A percentile compares a stretch with the other conserved stretches of the same genome.
phyloP scores from a whole-genome alignment of 164 flowering plant species.

The Annona squamosa region DNA sequence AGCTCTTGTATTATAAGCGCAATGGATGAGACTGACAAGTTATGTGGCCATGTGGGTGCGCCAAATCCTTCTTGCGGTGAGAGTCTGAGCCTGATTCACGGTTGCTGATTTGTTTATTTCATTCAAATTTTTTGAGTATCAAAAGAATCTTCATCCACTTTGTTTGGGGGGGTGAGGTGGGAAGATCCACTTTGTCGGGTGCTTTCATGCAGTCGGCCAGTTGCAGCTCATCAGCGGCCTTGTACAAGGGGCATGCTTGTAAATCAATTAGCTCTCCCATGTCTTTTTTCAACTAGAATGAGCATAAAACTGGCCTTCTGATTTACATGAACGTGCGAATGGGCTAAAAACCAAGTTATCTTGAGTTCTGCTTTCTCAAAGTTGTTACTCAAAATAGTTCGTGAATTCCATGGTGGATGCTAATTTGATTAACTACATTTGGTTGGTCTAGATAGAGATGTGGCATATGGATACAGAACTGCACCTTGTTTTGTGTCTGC shows the following conservation, averaged over 20 bases:
- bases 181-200: too few relatives aligned
- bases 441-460: background rate
- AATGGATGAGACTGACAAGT: constrained; percentile 57
- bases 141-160: too few relatives aligned
- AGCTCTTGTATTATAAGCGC: constrained; percentile 67
- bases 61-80: constrained; percentile 94
- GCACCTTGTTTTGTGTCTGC: background rate
- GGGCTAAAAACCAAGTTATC: background rate
- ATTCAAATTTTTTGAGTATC: background rate
- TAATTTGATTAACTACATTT: background rate
- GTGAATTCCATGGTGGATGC: background rate
- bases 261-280: background rate
- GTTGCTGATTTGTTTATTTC: background rate
- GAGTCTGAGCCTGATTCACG: constrained; percentile 22
- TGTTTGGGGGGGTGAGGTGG: too few relatives aligned
- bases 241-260: background rate
- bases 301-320: background rate
- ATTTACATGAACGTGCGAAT: background rate
- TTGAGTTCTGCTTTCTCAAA: background rate
- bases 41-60: constrained; percentile 89
- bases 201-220: background rate
- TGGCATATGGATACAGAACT: background rate
- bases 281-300: background rate
- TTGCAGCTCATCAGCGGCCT: background rate
- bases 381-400: background rate